Conservation (phyloP, 2,329 filamentous ascomycete species). For the Cyphellophora attinorum region DNA sequence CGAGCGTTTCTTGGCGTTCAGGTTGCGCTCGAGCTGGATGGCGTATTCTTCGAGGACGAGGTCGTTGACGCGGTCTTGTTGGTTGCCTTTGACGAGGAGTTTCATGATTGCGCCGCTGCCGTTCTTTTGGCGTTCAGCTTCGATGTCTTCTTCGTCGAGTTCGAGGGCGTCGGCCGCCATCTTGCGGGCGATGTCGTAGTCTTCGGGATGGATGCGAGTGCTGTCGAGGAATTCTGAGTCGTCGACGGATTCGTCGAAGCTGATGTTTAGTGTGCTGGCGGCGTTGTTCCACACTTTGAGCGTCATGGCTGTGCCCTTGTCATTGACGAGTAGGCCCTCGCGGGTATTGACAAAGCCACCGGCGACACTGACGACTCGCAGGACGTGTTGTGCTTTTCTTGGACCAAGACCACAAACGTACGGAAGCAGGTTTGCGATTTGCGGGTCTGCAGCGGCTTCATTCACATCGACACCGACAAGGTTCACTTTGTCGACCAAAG, state of each 20-base stretch:
- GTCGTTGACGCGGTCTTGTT: slow-evolving; percentile 91
- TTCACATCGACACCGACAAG: slow-evolving; percentile 93
- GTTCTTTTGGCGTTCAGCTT: slow-evolving; percentile 83
- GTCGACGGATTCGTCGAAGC: slow-evolving; percentile 72
- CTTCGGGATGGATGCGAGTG: slow-evolving; percentile 93
- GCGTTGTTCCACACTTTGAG: slow-evolving; percentile 93
- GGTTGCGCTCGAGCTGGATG: slow-evolving; percentile 84
- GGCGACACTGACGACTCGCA: slow-evolving; percentile 87
- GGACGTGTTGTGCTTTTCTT: slow-evolving; percentile 72
- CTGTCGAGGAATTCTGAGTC: slow-evolving; percentile 89
- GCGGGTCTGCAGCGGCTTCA: slow-evolving; percentile 71
- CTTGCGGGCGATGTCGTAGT: slow-evolving; percentile 95
- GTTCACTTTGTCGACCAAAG: slow-evolving; percentile 98
- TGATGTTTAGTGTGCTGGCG: slow-evolving; percentile 86
- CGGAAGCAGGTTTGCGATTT: slow-evolving; percentile 78
- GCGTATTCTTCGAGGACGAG: slow-evolving; percentile 94
- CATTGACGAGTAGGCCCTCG: slow-evolving; percentile 78
- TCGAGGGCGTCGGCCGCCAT: slow-evolving; percentile 97
- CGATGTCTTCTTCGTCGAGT: slow-evolving; percentile 95
- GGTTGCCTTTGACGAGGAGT: slow-evolving; percentile 88
- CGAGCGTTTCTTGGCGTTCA: slow-evolving; percentile 87
- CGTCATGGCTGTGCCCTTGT: slow-evolving; percentile 73
- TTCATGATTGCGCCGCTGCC: slow-evolving; percentile 84
- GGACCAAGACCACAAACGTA: slow-evolving; percentile 88
- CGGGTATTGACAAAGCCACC: slow-evolving; percentile 76